phyloP scores from a whole-genome alignment of 2,329 filamentous ascomycete genomes.

The Xylariaceae sp. region DNA sequence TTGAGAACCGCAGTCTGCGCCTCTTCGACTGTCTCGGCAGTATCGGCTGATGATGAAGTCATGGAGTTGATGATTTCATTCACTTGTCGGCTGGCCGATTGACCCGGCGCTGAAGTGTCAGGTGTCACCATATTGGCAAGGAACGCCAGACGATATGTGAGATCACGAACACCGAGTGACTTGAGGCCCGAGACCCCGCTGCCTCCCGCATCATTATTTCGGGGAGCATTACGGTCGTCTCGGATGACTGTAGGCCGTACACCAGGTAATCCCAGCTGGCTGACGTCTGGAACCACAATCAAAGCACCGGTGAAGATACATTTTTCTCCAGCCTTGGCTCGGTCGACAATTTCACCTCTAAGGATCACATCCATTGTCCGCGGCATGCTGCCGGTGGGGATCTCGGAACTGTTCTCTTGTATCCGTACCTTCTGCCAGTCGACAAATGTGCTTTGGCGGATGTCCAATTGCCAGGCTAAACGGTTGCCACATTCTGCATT shows the following conservation, averaged over 20 bases:
- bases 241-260: constrained; percentile 77
- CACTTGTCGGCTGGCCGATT: constrained; percentile 69
- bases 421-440: constrained; percentile 99
- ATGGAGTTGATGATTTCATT: constrained; percentile 81
- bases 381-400: constrained; percentile 97
- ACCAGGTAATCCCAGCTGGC: constrained; percentile 87
- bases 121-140: constrained; percentile 93
- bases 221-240: constrained; percentile 69
- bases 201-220: constrained; percentile 76
- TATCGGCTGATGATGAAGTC: constrained; percentile 68
- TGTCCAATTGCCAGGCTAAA: constrained; percentile 92
- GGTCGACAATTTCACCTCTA: constrained; percentile 93
- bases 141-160: constrained; percentile 96
- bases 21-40: constrained; percentile 69
- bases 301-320: constrained; percentile 96
- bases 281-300: constrained; percentile 96
- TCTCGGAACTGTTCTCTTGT: constrained; percentile 97
- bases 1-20: constrained; percentile 84
- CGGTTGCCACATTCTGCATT: constrained; percentile 85
- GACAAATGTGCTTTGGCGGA: constrained; percentile 93
- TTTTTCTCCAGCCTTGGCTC: constrained; percentile 95
- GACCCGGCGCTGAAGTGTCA: constrained; percentile 76
- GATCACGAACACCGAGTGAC: constrained; percentile 85
- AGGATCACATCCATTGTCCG: constrained; percentile 96
- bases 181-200: constrained; percentile 85